Percentiles rank a stretch among this genome's conserved stretches.
These are phyloP conservation scores for Arthrobotrys megalospora DNA, from an alignment of 2,329 filamentous ascomycete genomes.

Conservation along the genomic window DNA sequence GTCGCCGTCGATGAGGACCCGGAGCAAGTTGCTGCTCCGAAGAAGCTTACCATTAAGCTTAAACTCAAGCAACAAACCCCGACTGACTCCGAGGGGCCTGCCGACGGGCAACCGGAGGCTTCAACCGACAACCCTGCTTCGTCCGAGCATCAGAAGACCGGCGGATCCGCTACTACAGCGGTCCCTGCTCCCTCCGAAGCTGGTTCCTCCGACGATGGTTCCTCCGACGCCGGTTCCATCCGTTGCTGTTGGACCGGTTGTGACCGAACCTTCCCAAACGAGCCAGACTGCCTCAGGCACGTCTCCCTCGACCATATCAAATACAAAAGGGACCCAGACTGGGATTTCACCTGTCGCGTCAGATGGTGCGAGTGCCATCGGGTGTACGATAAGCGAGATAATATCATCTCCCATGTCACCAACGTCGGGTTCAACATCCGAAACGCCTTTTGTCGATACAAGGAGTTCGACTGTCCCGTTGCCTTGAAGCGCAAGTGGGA, in stretches of 20 bases:
- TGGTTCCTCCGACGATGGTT: too few species aligned
- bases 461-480: conserved; percentile 14
- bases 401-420: conserved; percentile 53
- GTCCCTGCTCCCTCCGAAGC: too few species aligned
- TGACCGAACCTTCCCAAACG: background rate
- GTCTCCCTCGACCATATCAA: conserved; percentile 48
- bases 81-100: too few species aligned
- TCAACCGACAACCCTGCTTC: too few species aligned
- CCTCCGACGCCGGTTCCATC: background rate
- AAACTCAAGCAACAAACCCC: too few species aligned
- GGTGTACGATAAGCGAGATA: conserved; percentile 49
- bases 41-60: too few species aligned
- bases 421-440: conserved; percentile 55
- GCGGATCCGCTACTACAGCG: too few species aligned
- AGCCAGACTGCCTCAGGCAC: conserved; percentile 23
- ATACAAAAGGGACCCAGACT: background rate
- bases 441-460: conserved; percentile 41
- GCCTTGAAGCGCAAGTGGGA: conserved; percentile 55
- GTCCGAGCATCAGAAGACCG: too few species aligned
- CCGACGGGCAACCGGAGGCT: too few species aligned
- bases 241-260: conserved; percentile 43
- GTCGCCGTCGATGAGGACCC: too few species aligned
- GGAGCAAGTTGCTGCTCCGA: too few species aligned
- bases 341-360: conserved; percentile 56
- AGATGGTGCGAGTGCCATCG: conserved; percentile 30